These are phyloP conservation scores for Eimeria necatrix DNA, from an alignment of 169 alveolate species.

Conservation along the genomic window DNA sequence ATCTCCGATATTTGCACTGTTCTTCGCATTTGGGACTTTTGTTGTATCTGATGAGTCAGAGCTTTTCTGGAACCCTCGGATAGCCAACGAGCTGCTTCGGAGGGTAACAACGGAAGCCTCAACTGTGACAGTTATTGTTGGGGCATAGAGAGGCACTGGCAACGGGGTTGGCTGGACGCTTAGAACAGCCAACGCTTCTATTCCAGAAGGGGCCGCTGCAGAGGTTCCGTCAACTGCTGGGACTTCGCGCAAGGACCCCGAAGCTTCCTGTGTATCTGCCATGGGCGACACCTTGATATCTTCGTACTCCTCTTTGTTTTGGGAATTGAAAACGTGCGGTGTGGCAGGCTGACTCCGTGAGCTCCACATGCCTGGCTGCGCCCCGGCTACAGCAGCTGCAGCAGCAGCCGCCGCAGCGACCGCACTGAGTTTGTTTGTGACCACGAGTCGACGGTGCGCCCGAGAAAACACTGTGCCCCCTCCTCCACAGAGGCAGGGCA, in stretches of 20 bases:
- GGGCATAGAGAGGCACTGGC: constrained; percentile 67
- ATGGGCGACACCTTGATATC: not conserved
- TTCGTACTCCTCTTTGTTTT: not conserved
- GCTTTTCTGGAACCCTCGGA: not conserved
- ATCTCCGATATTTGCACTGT: not conserved
- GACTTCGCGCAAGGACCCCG: not conserved
- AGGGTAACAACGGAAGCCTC: constrained; percentile 56
- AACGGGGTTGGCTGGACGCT: constrained; percentile 64
- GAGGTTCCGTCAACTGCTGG: not conserved
- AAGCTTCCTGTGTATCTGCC: constrained; percentile 2
- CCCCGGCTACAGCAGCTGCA: constrained; percentile 33
- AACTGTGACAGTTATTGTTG: constrained; percentile 31
- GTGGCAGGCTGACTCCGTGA: constrained; percentile 25
- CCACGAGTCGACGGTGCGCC: constrained; percentile 50
- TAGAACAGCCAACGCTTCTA: constrained; percentile 52
- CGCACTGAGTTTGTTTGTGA: constrained; percentile 48
- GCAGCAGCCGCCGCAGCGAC: constrained; percentile 47
- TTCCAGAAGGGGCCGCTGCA: constrained; percentile 18
- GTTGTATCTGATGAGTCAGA: not conserved
- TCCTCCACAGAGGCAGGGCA: constrained; percentile 78
- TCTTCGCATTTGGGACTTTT: not conserved
- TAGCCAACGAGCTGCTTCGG: not conserved
- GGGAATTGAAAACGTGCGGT: not conserved
- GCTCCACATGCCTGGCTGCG: not conserved
- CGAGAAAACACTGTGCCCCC: constrained; percentile 70